These are phyloP conservation scores for Kodamaea hsintzibuensis DNA, from an alignment of 805 yeast genomes.

Conservation along the genomic window DNA sequence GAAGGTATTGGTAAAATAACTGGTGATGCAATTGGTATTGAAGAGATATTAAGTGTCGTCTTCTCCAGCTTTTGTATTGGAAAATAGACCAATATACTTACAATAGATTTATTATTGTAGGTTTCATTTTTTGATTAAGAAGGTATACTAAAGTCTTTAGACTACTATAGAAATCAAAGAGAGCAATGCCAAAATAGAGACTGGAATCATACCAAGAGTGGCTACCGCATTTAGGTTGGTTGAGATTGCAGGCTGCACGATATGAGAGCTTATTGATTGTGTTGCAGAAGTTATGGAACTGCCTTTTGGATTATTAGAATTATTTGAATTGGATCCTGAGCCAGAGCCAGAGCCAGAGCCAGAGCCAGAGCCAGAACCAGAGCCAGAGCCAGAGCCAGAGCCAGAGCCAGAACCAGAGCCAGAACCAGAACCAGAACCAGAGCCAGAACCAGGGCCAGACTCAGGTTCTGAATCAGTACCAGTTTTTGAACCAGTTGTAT, in stretches of 20 bases:
- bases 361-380: neutral
- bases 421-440: neutral
- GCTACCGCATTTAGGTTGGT: neutral
- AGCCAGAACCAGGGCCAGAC: neutral
- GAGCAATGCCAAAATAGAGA: neutral
- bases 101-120: neutral
- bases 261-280: neutral
- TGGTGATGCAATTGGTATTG: constrained; percentile 85
- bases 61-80: constrained; percentile 95
- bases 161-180: neutral
- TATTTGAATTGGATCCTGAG: neutral
- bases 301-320: neutral
- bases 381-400: neutral
- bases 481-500: neutral
- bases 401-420: too few species aligned
- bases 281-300: neutral
- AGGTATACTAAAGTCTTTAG: neutral
- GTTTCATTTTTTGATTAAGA: neutral
- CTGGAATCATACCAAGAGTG: neutral
- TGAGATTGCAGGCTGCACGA: neutral
- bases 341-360: neutral
- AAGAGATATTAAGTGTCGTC: constrained; percentile 87
- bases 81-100: constrained; percentile 52
- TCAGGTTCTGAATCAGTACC: neutral
- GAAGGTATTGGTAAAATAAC: constrained; percentile 92